phyloP scores from a whole-genome alignment of 345 rosid genomes.

The Syzygium jambos region DNA sequence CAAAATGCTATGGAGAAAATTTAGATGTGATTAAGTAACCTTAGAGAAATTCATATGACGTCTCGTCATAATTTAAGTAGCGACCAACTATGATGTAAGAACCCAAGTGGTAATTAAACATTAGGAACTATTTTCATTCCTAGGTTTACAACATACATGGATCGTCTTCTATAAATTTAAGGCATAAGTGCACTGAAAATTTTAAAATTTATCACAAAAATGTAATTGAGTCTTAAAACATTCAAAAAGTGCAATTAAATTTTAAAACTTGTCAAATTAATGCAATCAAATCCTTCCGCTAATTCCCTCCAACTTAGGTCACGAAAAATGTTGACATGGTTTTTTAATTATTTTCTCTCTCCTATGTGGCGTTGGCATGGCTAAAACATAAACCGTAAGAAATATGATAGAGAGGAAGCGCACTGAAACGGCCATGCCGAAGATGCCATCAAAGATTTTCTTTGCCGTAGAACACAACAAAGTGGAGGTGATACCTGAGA shows the following conservation, averaged over 20 bases:
- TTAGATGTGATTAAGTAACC: not conserved
- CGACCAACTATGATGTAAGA: not conserved
- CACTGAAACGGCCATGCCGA: not conserved
- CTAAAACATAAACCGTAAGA: not conserved
- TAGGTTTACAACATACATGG: not conserved
- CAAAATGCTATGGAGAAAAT: not conserved
- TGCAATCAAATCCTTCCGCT: not conserved
- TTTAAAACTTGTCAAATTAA: not conserved
- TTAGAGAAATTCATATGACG: not conserved
- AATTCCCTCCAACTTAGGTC: not conserved
- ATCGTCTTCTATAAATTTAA: not conserved
- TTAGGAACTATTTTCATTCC: not conserved
- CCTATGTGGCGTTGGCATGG: rapidly evolving
- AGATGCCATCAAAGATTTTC: not conserved
- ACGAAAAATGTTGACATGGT: not conserved
- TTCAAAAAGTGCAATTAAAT: not conserved
- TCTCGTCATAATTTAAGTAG: not conserved
- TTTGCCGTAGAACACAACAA: not conserved
- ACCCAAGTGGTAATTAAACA: not conserved
- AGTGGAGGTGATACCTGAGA: not conserved
- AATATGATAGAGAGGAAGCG: not conserved
- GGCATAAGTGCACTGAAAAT: not conserved
- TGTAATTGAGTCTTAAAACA: not conserved
- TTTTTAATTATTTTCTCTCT: not conserved
- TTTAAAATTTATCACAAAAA: not conserved